Percentiles rank a stretch among this genome's conserved stretches.
phyloP scores from a whole-genome alignment of 2,329 filamentous ascomycete genomes.

The Aspergillus felis region DNA sequence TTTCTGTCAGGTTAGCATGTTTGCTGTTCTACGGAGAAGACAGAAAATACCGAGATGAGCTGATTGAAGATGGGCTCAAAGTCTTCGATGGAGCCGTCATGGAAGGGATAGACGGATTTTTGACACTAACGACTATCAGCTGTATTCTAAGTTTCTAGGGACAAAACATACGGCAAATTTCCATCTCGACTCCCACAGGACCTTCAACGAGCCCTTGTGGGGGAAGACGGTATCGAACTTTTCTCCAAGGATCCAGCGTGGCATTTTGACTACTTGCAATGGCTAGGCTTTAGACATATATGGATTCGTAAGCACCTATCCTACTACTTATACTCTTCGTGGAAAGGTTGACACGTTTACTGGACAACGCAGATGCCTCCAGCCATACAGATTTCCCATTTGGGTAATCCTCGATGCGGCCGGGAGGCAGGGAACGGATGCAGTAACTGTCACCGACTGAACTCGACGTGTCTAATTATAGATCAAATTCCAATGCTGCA shows the following conservation, averaged over 20 bases:
- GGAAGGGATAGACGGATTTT: slow-evolving; percentile 68
- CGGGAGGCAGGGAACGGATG: background rate
- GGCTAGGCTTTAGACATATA: background rate
- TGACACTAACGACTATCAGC: slow-evolving; percentile 39
- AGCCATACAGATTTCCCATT: background rate
- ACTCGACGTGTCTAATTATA: background rate
- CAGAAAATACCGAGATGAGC: slow-evolving; percentile 50
- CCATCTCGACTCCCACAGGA: slow-evolving; percentile 74
- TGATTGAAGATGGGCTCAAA: slow-evolving; percentile 66
- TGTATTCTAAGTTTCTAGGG: background rate
- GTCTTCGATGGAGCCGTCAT: slow-evolving; percentile 65
- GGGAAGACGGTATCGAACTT: slow-evolving; percentile 48
- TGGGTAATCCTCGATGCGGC: background rate
- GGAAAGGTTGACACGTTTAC: background rate
- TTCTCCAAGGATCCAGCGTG: slow-evolving; percentile 40
- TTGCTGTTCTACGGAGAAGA: slow-evolving; percentile 1
- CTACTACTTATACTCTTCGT: background rate
- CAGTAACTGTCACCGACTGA: background rate
- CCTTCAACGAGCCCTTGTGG: slow-evolving; percentile 58
- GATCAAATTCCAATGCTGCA: background rate
- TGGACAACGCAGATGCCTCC: background rate
- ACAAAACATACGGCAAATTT: slow-evolving; percentile 54
- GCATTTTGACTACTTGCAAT: slow-evolving; percentile 11
- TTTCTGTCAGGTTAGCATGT: slow-evolving; percentile 31
- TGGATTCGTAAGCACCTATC: background rate